These are phyloP conservation scores for Mycena vitilis DNA, from an alignment of 768 basidiomycete species.

Conservation along the genomic window DNA sequence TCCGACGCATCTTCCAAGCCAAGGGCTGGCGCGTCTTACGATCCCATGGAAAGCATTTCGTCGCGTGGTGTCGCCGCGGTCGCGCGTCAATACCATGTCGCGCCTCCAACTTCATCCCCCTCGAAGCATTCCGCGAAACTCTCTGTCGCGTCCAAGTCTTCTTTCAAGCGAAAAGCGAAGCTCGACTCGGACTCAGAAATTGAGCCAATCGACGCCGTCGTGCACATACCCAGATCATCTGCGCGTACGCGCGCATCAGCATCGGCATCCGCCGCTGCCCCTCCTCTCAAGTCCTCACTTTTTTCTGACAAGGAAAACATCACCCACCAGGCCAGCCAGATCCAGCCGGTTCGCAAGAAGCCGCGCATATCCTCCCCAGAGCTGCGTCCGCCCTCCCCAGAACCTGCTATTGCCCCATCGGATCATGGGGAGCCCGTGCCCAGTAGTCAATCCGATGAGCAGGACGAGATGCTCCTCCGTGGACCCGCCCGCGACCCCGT, in stretches of 20 bases:
- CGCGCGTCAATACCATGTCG: conserved; percentile 24
- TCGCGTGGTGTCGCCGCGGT: conserved; percentile 29
- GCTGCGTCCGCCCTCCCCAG: conserved; percentile 22
- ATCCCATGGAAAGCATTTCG: conserved; percentile 39
- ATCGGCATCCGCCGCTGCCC: conserved; percentile 15
- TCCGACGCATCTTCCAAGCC: conserved; percentile 38
- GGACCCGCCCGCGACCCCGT: conserved; percentile 40
- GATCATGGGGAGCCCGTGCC: conserved; percentile 57
- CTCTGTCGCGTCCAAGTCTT: conserved; percentile 25
- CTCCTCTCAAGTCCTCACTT: conserved; percentile 24
- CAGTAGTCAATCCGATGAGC: conserved; percentile 76
- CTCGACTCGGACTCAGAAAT: conserved; percentile 53
- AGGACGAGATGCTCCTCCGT: conserved; percentile 58
- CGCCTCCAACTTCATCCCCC: conserved; percentile 22
- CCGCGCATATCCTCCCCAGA: conserved; percentile 51
- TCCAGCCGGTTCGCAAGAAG: conserved; percentile 48
- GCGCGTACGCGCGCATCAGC: conserved; percentile 29
- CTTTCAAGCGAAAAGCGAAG: conserved; percentile 48
- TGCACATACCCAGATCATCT: conserved; percentile 47
- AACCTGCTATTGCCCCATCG: conserved; percentile 34
- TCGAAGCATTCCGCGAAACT: conserved; percentile 25
- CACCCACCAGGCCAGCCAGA: conserved; percentile 27
- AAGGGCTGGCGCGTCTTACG: conserved; percentile 23
- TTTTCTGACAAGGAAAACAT: conserved; percentile 43
- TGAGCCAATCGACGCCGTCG: conserved; percentile 42